Percentiles rank a stretch among this genome's conserved stretches.
These are phyloP conservation scores for Odontarrhena argentea DNA, from an alignment of 345 rosid genomes.

Conservation along the genomic window DNA sequence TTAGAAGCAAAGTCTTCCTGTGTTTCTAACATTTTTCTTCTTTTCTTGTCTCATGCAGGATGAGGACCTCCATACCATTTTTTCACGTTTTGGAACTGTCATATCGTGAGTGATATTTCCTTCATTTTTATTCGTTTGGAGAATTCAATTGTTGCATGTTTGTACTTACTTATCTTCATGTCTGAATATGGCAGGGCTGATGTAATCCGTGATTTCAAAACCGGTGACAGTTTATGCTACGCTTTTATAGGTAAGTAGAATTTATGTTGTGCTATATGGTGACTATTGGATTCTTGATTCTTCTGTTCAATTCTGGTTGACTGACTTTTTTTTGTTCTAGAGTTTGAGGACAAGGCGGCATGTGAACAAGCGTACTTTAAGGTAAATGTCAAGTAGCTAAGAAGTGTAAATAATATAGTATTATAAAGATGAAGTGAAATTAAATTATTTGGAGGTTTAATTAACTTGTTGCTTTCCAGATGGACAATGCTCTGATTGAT, in stretches of 20 bases:
- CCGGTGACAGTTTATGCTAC: constrained; percentile 96
- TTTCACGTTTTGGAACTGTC: constrained; percentile 94
- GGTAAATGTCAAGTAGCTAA: constrained; percentile 43
- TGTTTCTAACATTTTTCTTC: constrained; percentile 8
- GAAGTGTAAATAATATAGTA: constrained; percentile 1
- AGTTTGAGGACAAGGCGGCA: constrained; percentile 73
- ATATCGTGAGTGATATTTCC: constrained; percentile 58
- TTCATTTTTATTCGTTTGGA: constrained; percentile 1
- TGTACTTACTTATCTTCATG: constrained; percentile 30
- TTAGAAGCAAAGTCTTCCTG: constrained; percentile 15
- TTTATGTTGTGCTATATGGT: constrained; percentile 28
- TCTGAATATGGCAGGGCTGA: constrained; percentile 70
- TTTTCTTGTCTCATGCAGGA: constrained; percentile 59
- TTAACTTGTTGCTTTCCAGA: constrained; percentile 49
- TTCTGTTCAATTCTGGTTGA: neutral
- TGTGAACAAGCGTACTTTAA: constrained; percentile 88
- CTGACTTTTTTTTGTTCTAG: constrained; percentile 45
- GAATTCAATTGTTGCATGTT: neutral
- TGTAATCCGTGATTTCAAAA: constrained; percentile 85
- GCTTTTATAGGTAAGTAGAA: constrained; percentile 79
- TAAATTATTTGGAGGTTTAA: constrained; percentile 18
- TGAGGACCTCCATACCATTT: constrained; percentile 90
- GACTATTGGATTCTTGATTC: neutral
- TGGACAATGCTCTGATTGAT: constrained; percentile 97
- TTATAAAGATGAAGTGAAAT: constrained; percentile 9